phyloP scores from a whole-genome alignment of 768 basidiomycete species.

The Termitomyces titanicus region DNA sequence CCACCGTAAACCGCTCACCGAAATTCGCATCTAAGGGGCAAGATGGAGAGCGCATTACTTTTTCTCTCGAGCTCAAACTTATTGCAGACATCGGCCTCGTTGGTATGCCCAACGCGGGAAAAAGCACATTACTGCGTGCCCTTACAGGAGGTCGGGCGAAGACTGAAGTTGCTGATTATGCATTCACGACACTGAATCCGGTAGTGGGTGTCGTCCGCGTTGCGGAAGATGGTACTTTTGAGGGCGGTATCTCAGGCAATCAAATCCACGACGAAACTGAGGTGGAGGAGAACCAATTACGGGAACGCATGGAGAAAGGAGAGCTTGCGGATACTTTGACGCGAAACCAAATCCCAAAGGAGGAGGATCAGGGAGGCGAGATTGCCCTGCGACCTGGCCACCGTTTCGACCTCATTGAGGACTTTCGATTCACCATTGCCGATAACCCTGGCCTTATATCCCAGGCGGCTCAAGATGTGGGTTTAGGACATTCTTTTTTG shows the following conservation, averaged over 20 bases:
- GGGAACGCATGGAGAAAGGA: constrained; percentile 46
- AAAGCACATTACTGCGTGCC: constrained; percentile 88
- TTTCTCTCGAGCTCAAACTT: constrained; percentile 91
- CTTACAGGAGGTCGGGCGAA: constrained; percentile 83
- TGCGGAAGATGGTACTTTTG: constrained; percentile 72
- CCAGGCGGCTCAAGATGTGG: constrained; percentile 82
- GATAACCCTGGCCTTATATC: constrained; percentile 95
- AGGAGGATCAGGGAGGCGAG: constrained; percentile 13
- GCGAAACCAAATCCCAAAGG: constrained; percentile 38
- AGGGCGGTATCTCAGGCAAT: constrained; percentile 50
- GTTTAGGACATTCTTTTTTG: constrained; percentile 91
- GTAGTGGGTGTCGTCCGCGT: constrained; percentile 89
- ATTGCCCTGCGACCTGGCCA: constrained; percentile 33
- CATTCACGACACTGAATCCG: constrained; percentile 95
- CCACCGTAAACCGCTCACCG: constrained; percentile 68
- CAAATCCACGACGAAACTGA: constrained; percentile 65
- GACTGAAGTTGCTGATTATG: constrained; percentile 84
- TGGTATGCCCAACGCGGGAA: constrained; percentile 93
- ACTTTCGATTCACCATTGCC: constrained; percentile 89
- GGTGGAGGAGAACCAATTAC: constrained; percentile 46
- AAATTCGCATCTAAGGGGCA: constrained; percentile 82
- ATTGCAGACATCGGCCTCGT: constrained; percentile 95
- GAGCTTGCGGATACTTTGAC: constrained; percentile 48
- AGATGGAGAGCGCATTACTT: constrained; percentile 71
- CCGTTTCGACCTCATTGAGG: constrained; percentile 61